Evolutionary conservation across 768 basidiomycete genomes (phyloP), one percentile per base, ranked within the genome.

Genomic region (Panaeolus papilionaceus): DNA sequence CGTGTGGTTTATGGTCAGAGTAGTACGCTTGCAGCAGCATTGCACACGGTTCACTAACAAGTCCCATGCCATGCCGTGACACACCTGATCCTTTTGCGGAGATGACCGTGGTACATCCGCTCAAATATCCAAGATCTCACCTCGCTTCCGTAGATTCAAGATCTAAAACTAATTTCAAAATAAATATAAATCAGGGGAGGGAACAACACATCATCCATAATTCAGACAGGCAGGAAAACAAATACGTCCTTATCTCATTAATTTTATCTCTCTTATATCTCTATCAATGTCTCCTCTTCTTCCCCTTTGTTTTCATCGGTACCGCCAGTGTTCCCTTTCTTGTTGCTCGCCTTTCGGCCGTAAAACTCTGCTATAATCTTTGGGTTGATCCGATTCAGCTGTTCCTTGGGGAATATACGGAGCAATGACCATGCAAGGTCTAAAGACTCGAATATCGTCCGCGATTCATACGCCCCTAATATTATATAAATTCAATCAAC

Each of bases 391-490:
- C 96, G 94, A 84, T 98, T 99, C 71, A 99, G 87, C 79, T 95
- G 94, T 81, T 98, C 97, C 80, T 96, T 96, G 68, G 98, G 98
- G 93, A 99, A 99, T 77, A 97, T 97, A 72, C 98, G 92, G 72
- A 99, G 86, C 64, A 99, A 81, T 26, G 92, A 92, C 98, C 98
- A 99, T 23, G 96, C 98, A 65, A 99, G 85, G 81, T 99, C 98
- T 51, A 99, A 88, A 63, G 95, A 96, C 74, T 99, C 97, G 77
- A 98, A 98, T 81, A 99, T 92, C 63, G 94, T 94, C 67, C 98
- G 90, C 61, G 96, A 91, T 81, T 99, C 98, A 79, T 97, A 97
- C 37, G 94, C 86, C 66, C 95, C 95, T 96, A 75, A 40, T 16
- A 51, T 38, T 61, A 58, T 47, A 47, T 61, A 38, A 58, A 42